Conservation (phyloP, 2,329 filamentous ascomycete species). For the Rasamsonia emersonii region DNA sequence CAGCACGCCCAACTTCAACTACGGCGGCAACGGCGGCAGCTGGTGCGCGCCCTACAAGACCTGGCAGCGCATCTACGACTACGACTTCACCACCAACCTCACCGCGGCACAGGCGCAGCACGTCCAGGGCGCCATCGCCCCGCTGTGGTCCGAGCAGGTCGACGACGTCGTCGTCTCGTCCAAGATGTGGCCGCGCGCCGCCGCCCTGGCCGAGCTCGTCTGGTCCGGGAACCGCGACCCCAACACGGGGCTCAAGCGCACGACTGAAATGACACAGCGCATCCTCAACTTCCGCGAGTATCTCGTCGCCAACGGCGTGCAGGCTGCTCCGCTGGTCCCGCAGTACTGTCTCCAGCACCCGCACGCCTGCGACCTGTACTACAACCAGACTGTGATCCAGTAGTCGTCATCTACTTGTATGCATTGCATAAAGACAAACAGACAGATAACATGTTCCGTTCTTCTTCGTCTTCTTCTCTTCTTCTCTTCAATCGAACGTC, state of each 20-base stretch:
- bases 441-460: not conserved
- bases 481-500: not conserved
- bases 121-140: slow-evolving; percentile 44
- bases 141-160: slow-evolving; percentile 48
- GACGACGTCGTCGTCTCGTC: slow-evolving; percentile 44
- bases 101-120: slow-evolving; percentile 40
- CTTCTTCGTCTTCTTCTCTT: not conserved
- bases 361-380: slow-evolving; percentile 49
- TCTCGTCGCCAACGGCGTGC: slow-evolving; percentile 46
- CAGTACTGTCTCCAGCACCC: slow-evolving; percentile 52
- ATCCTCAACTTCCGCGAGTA: slow-evolving; percentile 54
- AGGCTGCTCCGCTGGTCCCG: slow-evolving; percentile 44
- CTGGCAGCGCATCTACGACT: slow-evolving; percentile 53
- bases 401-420: too few species aligned
- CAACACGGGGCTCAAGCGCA: slow-evolving; percentile 41
- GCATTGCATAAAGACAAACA: not conserved
- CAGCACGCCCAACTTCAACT: slow-evolving; percentile 45
- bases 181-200: slow-evolving; percentile 50
- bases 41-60: slow-evolving; percentile 54
- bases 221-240: slow-evolving; percentile 48
- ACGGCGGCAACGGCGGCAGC: slow-evolving; percentile 44
- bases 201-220: slow-evolving; percentile 46
- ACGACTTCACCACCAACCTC: slow-evolving; percentile 46
- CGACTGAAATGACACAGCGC: slow-evolving; percentile 46
- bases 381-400: slow-evolving; percentile 38